Base-by-base conservation (phyloP, 495 filamentous ascomycete genomes). In the Daldinia childiae region DNA sequence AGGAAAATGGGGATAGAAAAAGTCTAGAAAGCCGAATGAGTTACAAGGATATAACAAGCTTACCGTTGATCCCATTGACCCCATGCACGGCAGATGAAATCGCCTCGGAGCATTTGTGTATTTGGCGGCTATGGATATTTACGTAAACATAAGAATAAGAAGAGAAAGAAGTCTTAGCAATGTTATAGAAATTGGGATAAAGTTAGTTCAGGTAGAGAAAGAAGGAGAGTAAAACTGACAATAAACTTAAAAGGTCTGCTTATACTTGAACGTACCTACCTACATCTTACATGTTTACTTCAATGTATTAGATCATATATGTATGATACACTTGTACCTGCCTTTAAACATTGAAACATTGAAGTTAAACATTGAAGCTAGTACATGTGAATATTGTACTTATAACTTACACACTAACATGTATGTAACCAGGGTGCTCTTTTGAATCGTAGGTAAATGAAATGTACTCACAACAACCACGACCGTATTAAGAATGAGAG, bases 1-100 rank as follows among this genome's bases (percentile, higher is more conserved):
- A 55, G 8, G 19, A 62, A 41, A 69, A 45, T 14, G 17, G 70
- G 17, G 39, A 65, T 34, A 12, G 62, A 66, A 69, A 1, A 45
- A 27, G 54, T 59, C 62, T 63, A 63, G 71, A 66, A 66, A 69
- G 66, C 58, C 57, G 57, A 62, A 15, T 41, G 8, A 14, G 29
- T 21, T 62, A 12, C 62, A 65, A 51, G 70, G 70, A 62, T 69
- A 62, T 52, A 58, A 30, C 57, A 57, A 52, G 29, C 34, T 60
- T 69, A 36, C 52, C 34, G 58, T 24, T 24, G 41, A 62, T 9
- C 52, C 36, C 38, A 29, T 24, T 17, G 34, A 62, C 8, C 58
- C 36, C 48, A 29, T 66, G 8, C 52, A 56, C 71, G 71, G 71
- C 58, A 73, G 71, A 73, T 73, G 66, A 63, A 61, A 50, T 56